Percentiles rank a stretch among this genome's conserved stretches.
Conservation (phyloP, 2,329 filamentous ascomycete species). For the Pezicula rhizophila region DNA sequence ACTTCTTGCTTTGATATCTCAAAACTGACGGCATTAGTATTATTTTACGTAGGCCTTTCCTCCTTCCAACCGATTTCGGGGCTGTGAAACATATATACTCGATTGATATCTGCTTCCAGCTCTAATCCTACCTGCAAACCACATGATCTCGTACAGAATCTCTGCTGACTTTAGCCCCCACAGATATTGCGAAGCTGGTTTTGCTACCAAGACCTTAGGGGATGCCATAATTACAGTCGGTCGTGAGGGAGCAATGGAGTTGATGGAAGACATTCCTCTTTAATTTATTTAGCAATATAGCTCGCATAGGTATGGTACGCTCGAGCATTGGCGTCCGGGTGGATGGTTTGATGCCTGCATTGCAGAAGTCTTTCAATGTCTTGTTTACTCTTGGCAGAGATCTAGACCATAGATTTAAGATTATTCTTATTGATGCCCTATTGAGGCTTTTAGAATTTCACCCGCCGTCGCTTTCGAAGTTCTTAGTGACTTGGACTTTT, state of each 20-base stretch:
- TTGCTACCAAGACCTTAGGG: constrained; percentile 64
- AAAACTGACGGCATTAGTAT: constrained; percentile 40
- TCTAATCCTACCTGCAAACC: no score
- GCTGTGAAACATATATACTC: no score
- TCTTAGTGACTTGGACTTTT: no score
- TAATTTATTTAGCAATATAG: constrained; percentile 28
- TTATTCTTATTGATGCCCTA: constrained; percentile 4
- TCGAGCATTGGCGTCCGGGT: constrained; percentile 4
- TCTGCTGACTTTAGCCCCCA: no score
- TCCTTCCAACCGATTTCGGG: no score
- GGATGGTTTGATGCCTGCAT: constrained; percentile 5
- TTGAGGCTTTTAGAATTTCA: constrained; percentile 8
- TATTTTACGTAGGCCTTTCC: constrained; percentile 45
- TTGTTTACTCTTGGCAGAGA: not conserved
- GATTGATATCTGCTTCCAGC: no score
- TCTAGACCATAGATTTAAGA: constrained; percentile 9
- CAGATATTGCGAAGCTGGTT: constrained; percentile 68
- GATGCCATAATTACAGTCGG: constrained; percentile 68
- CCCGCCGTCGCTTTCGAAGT: not conserved
- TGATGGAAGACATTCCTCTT: constrained; percentile 65
- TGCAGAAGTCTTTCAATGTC: constrained; percentile 2
- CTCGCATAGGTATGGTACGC: constrained; percentile 1
- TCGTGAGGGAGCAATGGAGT: constrained; percentile 43
- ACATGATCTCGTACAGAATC: no score
- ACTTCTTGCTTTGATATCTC: not conserved